Evolutionary conservation across 352 stramenopile genomes (phyloP), one percentile per base, ranked within the genome.

Genomic region (Globisporangium polare): DNA sequence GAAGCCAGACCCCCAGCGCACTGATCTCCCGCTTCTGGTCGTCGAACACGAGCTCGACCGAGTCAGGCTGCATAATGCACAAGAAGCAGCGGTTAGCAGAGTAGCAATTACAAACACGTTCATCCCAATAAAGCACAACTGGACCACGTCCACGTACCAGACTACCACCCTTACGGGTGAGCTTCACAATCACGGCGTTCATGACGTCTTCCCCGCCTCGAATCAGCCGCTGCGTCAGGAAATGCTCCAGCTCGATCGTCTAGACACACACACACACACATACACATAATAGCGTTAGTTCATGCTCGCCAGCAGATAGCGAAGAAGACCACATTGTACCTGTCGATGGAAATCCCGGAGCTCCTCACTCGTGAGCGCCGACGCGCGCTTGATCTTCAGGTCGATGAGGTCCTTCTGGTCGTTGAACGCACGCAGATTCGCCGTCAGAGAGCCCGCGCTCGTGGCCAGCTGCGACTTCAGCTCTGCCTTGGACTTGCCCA

Each of bases 181-280:
- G 53, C 53, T 67, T 71, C 42, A 72, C 66, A 29, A 86, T 77
- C 51, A 92, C 83, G 8, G 45, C 62, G 52, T 92, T 86, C 74
- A 93, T 87, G 27, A 80, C 73, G 72, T 93, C 80, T 74, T 91
- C 81, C 15, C 83, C 83, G 2, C 69, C 74, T 22, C 80, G 78
- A 53, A 90, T 77, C 9, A 91, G 52, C 7, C 68, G 74, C 22
- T 70, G 75, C 31, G 54, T 79, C 61, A 93, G 43, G 46, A 86
- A 87, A 3, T 41, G 47, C 24, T 72, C 35, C 33, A 90, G n/a
- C 5, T 74, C 60, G 8, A 17, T 24, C 33, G 85, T 56, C 78
- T 89, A 53, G n/a, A 13, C 53, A 63, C 60, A 41, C 20, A n/a
- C n/a, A n/a, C n/a, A n/a, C n/a, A n/a, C n/a, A n/a, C n/a, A n/a